phyloP scores from a whole-genome alignment of 768 basidiomycete species.

The Chlorophyllum brunneum region DNA sequence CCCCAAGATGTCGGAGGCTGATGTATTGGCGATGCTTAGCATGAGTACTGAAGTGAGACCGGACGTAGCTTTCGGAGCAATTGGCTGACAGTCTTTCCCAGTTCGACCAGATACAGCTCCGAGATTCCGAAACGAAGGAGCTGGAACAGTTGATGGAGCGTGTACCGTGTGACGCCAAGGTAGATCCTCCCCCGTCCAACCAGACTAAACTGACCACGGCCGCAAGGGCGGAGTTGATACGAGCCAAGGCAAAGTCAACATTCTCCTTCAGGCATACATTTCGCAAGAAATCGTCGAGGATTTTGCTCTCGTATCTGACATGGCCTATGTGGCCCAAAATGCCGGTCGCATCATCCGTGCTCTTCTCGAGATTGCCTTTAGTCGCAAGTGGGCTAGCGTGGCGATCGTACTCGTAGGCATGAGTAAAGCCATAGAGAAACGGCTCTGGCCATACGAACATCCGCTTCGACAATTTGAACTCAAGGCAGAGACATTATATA shows the following conservation, averaged over 20 bases:
- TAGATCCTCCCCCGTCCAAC: constrained; percentile 25
- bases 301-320: constrained; percentile 95
- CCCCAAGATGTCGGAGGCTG: constrained; percentile 87
- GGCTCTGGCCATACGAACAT: constrained; percentile 93
- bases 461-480: constrained; percentile 82
- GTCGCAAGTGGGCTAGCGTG: constrained; percentile 86
- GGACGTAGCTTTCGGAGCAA: background rate
- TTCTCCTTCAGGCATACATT: constrained; percentile 88
- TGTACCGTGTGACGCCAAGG: constrained; percentile 80
- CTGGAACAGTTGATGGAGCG: constrained; percentile 64
- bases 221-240: constrained; percentile 52
- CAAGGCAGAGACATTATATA: constrained; percentile 73
- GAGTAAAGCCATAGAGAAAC: constrained; percentile 90
- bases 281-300: constrained; percentile 81
- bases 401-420: constrained; percentile 79
- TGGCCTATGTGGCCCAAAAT: constrained; percentile 92
- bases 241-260: constrained; percentile 84
- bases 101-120: constrained; percentile 94
- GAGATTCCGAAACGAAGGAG: constrained; percentile 87
- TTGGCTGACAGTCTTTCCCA: constrained; percentile 25
- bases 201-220: background rate
- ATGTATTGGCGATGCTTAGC: constrained; percentile 81
- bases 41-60: constrained; percentile 80
- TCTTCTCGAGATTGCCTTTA: constrained; percentile 90
- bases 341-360: constrained; percentile 93